Evolutionary conservation across 371 early-diverging fungal species (phyloP), one percentile per base, ranked within the genome.

Genomic region (Syncephalastrum sp.): DNA sequence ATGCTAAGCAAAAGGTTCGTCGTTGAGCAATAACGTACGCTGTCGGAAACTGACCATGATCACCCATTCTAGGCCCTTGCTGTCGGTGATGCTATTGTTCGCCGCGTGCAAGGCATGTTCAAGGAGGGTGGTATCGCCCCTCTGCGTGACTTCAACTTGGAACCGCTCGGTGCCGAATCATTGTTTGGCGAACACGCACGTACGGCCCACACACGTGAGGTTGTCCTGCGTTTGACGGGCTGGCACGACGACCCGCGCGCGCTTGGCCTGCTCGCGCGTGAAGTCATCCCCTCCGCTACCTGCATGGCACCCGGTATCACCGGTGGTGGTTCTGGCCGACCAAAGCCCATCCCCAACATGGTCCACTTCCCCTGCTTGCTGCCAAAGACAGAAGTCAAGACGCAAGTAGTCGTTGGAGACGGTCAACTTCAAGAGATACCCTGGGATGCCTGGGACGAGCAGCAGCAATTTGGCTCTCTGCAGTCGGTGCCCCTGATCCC

Each of bases 281-380:
- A 90, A 62, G 56, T 85, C 3, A 84, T 87, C 46, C 87, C 90
- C 13, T 66, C 84, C 17, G 90, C 87, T 10, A 90, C 90, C 7
- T 85, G 86, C 50, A 90, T 88, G 83, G 87, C 85, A 8, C 90
- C 90, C 0, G 90, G 89, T 16, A 88, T 90, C 49, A 87, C 74
- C 17, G 86, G 84, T 24, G 73, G 81, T 42, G 87, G 85, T 21
- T 64, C 63, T 14, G 67, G 67, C 14, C 62, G 62, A 5, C 89
- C 90, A 16, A 81, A 74, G 23, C 82, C 88, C 12, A 64, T 84
- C 16, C 83, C 84, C 1, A 85, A 87, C 53, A 59, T 90, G 60
- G 82, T 82, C 3, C 90, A 90, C 60, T 86, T 88, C 57, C 83
- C 87, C 7, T 64, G 81, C 44, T 62, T 90, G 42, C 65, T 88